Evolutionary conservation across 2,329 filamentous ascomycete genomes (phyloP), one percentile per base, ranked within the genome.

Genomic region (Nigrograna mackinnonii): DNA sequence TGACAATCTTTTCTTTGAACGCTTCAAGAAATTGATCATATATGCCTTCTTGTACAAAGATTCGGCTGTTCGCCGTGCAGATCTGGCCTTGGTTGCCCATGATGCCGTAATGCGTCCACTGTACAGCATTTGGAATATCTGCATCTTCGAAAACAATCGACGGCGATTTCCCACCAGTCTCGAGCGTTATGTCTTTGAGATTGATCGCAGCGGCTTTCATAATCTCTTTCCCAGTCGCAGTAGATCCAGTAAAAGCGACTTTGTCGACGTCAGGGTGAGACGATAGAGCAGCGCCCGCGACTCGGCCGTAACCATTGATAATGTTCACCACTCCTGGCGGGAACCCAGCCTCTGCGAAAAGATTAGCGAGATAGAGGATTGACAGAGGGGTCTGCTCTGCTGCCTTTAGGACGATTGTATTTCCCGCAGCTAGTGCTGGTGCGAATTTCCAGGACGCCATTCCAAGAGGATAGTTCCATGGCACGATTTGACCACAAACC

Each of bases 331-430:
- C 24, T n/a, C 24, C 24, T 28, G 24, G 24, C 9, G 24, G 24
- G 24, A 28, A 28, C 9, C 24, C 24, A n/a, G 24, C 24, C 24
- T 28, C 24, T 9, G n/a, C 24, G 24, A 28, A 28, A 28, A 28
- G 24, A n/a, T 28, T 28, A n/a, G 24, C 24, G n/a, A 28, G 24
- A 28, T 28, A 28, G 24, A 28, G 24, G 24, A 69, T 67, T 3
- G 69, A 71, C 54, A 80, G 81, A 2, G 78, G 78, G 0, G 79
- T 79, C 52, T 75, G 79, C 57, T 47, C 69, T 19, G 75, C 79
- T 2, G 77, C 75, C 57, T 80, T 80, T 39, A 79, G 55, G 22
- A 81, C 77, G 21, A 80, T 57, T 2, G 67, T 63, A 39, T 79
- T 79, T 4, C 78, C 78, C 9, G 24, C 24, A 28, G 24, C 24